Percentiles rank a stretch among this genome's conserved stretches.
Conservation (phyloP, 306 rosid genomes). For the Gastrolobium bilobum region DNA sequence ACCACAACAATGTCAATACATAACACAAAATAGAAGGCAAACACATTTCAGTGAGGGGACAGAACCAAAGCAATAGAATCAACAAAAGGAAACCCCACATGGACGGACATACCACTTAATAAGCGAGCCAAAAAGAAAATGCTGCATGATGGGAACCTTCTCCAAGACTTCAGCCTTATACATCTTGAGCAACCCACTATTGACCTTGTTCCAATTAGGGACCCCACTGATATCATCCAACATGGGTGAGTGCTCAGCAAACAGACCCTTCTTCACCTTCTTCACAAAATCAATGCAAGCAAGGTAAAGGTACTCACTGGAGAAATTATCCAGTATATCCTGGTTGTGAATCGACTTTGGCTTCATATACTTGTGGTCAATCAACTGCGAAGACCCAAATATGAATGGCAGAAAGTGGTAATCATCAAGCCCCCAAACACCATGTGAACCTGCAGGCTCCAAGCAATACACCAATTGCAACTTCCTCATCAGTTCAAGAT, state of each 20-base stretch:
- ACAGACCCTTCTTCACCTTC: constrained; percentile 95
- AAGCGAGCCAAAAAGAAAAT: constrained; percentile 92
- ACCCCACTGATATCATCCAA: constrained; percentile 98
- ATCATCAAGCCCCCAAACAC: constrained; percentile 99
- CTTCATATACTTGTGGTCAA: constrained; percentile 93
- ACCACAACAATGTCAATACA: neutral
- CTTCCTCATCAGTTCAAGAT: constrained; percentile 89
- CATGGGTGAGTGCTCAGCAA: constrained; percentile 97
- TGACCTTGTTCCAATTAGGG: constrained; percentile 93
- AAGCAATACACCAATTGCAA: constrained; percentile 79
- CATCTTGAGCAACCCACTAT: constrained; percentile 95
- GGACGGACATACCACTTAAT: constrained; percentile 73
- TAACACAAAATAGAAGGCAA: neutral
- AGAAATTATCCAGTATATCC: constrained; percentile 88
- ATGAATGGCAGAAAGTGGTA: constrained; percentile 88
- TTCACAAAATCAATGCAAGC: constrained; percentile 74
- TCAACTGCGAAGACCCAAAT: constrained; percentile 93
- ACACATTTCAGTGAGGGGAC: neutral
- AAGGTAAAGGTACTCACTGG: constrained; percentile 78
- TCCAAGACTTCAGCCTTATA: constrained; percentile 96
- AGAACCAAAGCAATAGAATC: constrained; percentile 10
- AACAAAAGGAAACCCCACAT: neutral
- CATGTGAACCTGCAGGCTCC: constrained; percentile 99
- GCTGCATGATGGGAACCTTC: constrained; percentile 99
- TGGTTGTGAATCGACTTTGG: constrained; percentile 93